A percentile compares a stretch with the other conserved stretches of the same genome.
phyloP scores from a whole-genome alignment of 106 monocot species.

The Agapanthus africanus region DNA sequence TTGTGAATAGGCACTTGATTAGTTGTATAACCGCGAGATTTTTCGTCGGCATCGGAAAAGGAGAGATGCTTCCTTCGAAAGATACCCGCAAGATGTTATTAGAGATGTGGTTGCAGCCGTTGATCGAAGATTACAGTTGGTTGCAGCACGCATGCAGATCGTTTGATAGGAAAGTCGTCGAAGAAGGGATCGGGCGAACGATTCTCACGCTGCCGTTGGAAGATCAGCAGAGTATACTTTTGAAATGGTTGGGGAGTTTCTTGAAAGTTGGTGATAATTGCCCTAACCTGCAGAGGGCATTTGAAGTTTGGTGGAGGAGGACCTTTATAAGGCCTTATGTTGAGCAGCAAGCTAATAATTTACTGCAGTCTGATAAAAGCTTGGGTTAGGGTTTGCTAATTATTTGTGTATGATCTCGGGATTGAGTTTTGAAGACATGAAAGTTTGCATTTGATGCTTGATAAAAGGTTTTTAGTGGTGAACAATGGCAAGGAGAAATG shows the following conservation, averaged over 20 bases:
- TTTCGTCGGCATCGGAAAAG: conserved; percentile 82
- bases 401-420: no score
- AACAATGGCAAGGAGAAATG: no score
- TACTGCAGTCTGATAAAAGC: no score
- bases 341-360: conserved; percentile 44
- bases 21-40: conserved; percentile 83
- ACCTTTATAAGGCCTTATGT: conserved; percentile 88
- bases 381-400: no score
- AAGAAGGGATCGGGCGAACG: conserved; percentile 94
- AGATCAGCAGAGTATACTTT: conserved; percentile 87
- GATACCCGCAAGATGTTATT: conserved; percentile 66
- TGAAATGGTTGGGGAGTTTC: conserved; percentile 90
- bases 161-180: conserved; percentile 81
- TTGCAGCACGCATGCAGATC: conserved; percentile 82
- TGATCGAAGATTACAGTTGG: conserved; percentile 94
- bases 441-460: no score
- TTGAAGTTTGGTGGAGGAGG: conserved; percentile 98
- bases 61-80: conserved; percentile 87
- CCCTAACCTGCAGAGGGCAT: conserved; percentile 94
- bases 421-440: no score
- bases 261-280: conserved; percentile 89
- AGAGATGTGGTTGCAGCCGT: conserved; percentile 76
- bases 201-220: conserved; percentile 94
- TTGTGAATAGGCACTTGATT: conserved; percentile 61
- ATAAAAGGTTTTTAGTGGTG: no score